phyloP scores from a whole-genome alignment of 257 asterid genomes.

The Jacaranda copaia region DNA sequence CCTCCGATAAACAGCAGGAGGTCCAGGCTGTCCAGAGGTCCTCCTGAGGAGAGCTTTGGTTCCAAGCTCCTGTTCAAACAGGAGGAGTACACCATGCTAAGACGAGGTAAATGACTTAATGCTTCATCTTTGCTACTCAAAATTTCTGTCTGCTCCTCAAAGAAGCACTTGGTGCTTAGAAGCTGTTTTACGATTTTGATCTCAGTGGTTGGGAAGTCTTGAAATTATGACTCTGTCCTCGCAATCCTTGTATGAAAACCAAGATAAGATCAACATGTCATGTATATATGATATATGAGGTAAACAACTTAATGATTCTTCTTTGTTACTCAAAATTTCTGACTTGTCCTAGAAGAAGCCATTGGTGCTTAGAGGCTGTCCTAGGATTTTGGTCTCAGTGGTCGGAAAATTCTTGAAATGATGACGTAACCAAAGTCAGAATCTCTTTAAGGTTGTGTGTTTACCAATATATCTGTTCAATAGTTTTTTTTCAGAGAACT shows the following conservation, averaged over 20 bases:
- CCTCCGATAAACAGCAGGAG: no score
- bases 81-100: background rate
- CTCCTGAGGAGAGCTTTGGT: no score
- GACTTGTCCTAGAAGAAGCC: conserved; percentile 2
- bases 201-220: conserved; percentile 14
- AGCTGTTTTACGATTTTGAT: conserved; percentile 16
- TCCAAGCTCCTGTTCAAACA: no score
- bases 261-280: no score
- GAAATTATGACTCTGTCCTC: background rate
- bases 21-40: no score
- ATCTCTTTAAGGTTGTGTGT: background rate
- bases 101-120: background rate
- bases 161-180: conserved; percentile 19
- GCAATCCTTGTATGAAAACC: no score
- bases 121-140: conserved; percentile 12
- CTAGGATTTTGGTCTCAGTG: conserved; percentile 3
- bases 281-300: background rate
- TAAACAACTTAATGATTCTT: background rate
- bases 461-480: background rate
- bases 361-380: conserved; percentile 13
- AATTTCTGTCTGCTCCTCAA: background rate
- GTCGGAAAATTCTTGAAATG: conserved; percentile 14
- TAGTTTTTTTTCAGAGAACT: background rate
- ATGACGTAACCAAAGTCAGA: background rate
- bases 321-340: conserved; percentile 4